A percentile compares a stretch with the other conserved stretches of the same genome.
These are phyloP conservation scores for Primulina huaijiensis DNA, from an alignment of 257 asterid species.

Conservation along the genomic window DNA sequence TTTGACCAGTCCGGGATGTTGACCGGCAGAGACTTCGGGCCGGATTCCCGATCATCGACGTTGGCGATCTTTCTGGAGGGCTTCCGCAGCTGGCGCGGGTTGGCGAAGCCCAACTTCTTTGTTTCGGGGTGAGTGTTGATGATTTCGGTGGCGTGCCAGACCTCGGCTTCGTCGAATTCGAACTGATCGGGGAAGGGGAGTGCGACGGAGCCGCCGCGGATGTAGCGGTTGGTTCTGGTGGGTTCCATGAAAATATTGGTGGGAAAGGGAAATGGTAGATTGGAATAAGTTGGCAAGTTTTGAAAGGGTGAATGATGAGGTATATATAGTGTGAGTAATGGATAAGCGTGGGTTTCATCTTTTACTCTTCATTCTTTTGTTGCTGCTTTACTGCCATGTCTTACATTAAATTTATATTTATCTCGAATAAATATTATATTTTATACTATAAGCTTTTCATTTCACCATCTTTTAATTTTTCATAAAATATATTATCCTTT, in stretches of 20 bases:
- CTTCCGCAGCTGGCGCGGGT: constrained; percentile 34
- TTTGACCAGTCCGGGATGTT: constrained; percentile 83
- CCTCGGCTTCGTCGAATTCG: constrained; percentile 66
- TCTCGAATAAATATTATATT: too few relatives aligned
- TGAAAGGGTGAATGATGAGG: constrained; percentile 3
- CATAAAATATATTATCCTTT: too few relatives aligned
- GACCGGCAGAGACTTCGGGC: constrained; percentile 59
- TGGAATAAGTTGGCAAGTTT: background rate
- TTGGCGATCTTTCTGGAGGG: constrained; percentile 29
- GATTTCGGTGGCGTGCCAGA: constrained; percentile 41
- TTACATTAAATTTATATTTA: too few relatives aligned
- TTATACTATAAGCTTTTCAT: too few relatives aligned
- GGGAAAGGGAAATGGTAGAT: background rate
- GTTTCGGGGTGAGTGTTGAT: constrained; percentile 16
- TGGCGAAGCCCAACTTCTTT: constrained; percentile 24
- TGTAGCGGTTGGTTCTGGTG: constrained; percentile 41
- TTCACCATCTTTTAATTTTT: too few relatives aligned
- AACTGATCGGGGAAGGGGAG: constrained; percentile 35
- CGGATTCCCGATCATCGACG: constrained; percentile 16
- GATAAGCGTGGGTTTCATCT: constrained; percentile 42
- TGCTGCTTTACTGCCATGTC: background rate
- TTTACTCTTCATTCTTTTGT: background rate
- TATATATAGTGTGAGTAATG: constrained; percentile 35
- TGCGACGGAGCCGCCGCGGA: constrained; percentile 32
- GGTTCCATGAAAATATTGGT: constrained; percentile 45